Evolutionary conservation across 257 asterid genomes (phyloP).

Genomic region (Ilex aquifolium): DNA sequence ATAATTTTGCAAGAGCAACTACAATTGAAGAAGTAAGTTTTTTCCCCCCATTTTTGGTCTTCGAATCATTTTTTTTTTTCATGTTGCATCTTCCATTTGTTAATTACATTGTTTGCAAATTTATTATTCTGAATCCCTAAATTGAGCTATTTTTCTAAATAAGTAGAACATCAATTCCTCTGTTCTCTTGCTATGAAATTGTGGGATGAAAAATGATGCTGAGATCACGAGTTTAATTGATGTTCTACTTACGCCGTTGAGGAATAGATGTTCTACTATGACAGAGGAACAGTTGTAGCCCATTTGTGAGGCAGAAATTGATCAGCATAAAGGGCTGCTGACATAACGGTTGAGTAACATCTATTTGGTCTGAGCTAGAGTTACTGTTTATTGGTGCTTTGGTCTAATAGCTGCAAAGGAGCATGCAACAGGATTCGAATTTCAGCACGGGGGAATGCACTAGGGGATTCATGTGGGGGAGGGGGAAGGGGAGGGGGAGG

Average conservation of each 20-base stretch:
- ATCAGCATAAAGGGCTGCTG: too few species aligned
- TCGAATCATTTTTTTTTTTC: background rate
- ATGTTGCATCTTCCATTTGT: background rate
- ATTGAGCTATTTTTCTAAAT: too few species aligned
- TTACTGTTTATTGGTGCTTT: too few species aligned
- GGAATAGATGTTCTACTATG: background rate
- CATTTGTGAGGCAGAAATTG: background rate
- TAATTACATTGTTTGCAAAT: background rate
- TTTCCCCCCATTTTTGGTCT: background rate
- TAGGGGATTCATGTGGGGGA: background rate
- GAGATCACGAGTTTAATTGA: background rate
- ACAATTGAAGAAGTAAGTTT: constrained; percentile 78
- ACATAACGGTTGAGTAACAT: too few species aligned
- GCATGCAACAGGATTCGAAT: too few species aligned
- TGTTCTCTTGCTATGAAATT: background rate
- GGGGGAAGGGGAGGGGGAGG: background rate
- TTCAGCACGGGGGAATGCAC: too few species aligned
- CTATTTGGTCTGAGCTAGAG: too few species aligned
- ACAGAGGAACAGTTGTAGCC: background rate
- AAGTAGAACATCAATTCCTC: background rate
- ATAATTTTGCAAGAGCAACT: constrained; percentile 80
- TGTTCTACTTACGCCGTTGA: background rate
- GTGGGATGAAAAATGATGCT: background rate
- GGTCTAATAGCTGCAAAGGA: too few species aligned
- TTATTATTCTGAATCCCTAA: too few species aligned